phyloP scores from a whole-genome alignment of 1,139 yeast genomes.

The Suhomyces bokatorum region DNA sequence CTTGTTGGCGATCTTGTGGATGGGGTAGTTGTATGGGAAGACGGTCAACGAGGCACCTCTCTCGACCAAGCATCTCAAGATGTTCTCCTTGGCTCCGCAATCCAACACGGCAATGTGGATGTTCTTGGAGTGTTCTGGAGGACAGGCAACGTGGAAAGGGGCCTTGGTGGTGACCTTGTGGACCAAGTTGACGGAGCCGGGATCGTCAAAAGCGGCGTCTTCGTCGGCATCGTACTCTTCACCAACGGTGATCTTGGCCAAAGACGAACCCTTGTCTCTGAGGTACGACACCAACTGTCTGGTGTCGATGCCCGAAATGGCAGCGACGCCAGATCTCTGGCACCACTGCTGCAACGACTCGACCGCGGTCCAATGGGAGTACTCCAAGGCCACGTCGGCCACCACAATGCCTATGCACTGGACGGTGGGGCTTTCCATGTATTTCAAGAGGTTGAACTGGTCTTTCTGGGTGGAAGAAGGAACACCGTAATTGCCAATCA shows the following conservation, averaged over 20 bases:
- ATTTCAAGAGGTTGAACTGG: slow-evolving; percentile 78
- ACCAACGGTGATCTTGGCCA: slow-evolving; percentile 87
- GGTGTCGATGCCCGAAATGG: slow-evolving; percentile 95
- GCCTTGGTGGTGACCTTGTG: slow-evolving; percentile 93
- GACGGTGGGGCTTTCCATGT: slow-evolving; percentile 86
- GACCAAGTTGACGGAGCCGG: slow-evolving; percentile 88
- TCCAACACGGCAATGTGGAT: slow-evolving; percentile 90
- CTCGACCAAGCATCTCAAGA: slow-evolving; percentile 84
- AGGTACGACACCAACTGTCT: slow-evolving; percentile 88
- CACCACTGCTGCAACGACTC: slow-evolving; percentile 96
- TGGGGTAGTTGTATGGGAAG: slow-evolving; percentile 92
- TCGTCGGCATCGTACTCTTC: slow-evolving; percentile 89
- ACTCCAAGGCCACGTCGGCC: slow-evolving; percentile 90
- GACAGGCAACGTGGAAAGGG: slow-evolving; percentile 83
- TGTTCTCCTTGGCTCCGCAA: slow-evolving; percentile 98
- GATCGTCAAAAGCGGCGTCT: slow-evolving; percentile 89
- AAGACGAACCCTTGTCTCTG: slow-evolving; percentile 93
- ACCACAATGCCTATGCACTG: slow-evolving; percentile 97
- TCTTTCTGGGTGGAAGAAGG: slow-evolving; percentile 83
- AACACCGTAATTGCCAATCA: slow-evolving; percentile 97
- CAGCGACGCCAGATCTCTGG: slow-evolving; percentile 93
- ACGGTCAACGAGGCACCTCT: slow-evolving; percentile 97
- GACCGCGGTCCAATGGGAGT: slow-evolving; percentile 99
- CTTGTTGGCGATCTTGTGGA: slow-evolving; percentile 85
- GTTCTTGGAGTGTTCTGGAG: slow-evolving; percentile 55